A percentile compares a stretch with the other conserved stretches of the same genome.
Evolutionary conservation across 163 green algal genomes (phyloP).

Genomic region (Chlorella variabilis): DNA sequence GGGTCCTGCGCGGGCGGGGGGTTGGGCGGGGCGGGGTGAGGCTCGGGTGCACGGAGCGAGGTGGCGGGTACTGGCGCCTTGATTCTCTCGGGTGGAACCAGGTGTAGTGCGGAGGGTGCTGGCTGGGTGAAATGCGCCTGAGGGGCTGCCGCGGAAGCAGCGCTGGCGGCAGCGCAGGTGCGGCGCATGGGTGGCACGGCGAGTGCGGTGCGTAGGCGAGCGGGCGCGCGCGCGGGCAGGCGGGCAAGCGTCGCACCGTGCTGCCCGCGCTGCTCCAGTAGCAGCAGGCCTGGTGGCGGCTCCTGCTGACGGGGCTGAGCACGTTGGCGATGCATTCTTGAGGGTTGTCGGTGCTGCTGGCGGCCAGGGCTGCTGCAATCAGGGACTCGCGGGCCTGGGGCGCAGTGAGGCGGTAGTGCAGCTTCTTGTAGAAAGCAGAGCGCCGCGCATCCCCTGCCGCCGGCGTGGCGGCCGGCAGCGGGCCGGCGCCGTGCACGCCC

Average conservation of each 20-base stretch:
- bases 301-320: not conserved
- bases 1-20: slow-evolving; percentile 3
- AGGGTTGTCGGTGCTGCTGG: slow-evolving; percentile 39
- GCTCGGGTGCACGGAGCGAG: no score
- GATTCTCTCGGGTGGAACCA: no score
- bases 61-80: no score
- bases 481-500: not conserved
- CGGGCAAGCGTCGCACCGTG: not conserved
- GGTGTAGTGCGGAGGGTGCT: no score
- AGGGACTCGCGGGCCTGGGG: slow-evolving; percentile 27
- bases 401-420: slow-evolving; percentile 13
- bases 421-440: slow-evolving; percentile 31
- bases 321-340: slow-evolving; percentile 23
- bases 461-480: not conserved
- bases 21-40: no score
- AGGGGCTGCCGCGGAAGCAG: no score
- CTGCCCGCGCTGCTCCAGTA: slow-evolving; percentile 23
- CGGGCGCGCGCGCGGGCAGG: no score
- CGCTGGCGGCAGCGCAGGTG: no score
- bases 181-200: no score
- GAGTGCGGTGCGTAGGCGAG: no score
- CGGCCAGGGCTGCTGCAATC: slow-evolving; percentile 8
- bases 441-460: not conserved
- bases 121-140: no score
- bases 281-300: not conserved